These are phyloP conservation scores for Antrodiella citrinella DNA, from an alignment of 768 basidiomycete genomes.

Conservation along the genomic window DNA sequence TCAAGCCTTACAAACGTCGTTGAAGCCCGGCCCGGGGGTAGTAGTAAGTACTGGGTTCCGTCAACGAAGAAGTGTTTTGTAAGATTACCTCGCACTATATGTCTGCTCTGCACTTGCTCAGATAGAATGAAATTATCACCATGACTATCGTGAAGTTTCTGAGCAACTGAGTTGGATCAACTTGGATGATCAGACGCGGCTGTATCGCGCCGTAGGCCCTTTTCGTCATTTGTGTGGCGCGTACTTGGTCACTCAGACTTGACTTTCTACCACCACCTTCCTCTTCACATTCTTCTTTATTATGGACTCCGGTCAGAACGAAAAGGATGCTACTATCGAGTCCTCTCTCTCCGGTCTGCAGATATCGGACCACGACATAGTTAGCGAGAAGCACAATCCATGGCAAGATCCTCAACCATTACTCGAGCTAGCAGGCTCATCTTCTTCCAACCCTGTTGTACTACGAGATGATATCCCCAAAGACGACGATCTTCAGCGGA, in stretches of 20 bases:
- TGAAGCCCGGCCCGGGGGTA: no score
- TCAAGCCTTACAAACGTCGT: no score
- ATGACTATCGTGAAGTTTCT: not conserved
- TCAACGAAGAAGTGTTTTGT: no score
- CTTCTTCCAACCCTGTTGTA: not conserved
- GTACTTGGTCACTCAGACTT: no score
- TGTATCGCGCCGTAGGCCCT: no score
- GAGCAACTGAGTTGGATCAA: not conserved
- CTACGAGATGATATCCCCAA: not conserved
- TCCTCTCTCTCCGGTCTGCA: not conserved
- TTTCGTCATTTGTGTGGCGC: not conserved
- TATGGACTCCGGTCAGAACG: not conserved
- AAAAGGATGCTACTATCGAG: not conserved
- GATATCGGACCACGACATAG: not conserved
- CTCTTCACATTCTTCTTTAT: no score
- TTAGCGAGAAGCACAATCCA: not conserved
- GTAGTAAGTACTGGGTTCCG: no score
- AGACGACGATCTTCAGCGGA: not conserved
- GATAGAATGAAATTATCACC: no score
- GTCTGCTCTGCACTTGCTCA: no score
- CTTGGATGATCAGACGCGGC: no score
- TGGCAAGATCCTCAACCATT: not conserved
- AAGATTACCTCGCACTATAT: no score
- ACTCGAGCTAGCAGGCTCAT: not conserved
- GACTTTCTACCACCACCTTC: no score